Evolutionary conservation across 163 green algal genomes (phyloP).

Genomic region (Scenedesmus sp.): DNA sequence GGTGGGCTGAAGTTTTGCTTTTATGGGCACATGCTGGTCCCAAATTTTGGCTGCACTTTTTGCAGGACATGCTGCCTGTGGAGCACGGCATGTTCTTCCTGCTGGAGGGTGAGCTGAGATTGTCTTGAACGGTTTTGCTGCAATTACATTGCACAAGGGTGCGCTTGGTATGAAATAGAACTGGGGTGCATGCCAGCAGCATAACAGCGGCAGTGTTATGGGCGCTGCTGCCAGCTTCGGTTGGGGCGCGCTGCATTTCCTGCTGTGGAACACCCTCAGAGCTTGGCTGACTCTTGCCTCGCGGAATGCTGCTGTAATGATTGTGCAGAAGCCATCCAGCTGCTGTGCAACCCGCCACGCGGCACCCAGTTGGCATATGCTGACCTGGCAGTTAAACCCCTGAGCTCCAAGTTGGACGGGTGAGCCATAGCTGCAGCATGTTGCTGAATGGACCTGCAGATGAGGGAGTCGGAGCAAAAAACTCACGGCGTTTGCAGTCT

Average conservation of each 20-base stretch:
- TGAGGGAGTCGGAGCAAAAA: neutral
- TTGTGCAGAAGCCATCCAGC: constrained; percentile 15
- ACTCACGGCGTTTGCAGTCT: too few relatives aligned
- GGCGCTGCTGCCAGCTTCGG: too few relatives aligned
- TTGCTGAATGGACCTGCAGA: neutral
- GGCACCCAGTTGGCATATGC: constrained; percentile 34
- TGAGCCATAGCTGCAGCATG: neutral
- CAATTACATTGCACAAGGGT: neutral
- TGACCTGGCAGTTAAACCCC: neutral
- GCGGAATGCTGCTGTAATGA: neutral
- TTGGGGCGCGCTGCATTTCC: too few relatives aligned
- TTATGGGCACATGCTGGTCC: too few relatives aligned
- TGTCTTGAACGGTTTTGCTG: neutral
- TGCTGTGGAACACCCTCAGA: too few relatives aligned
- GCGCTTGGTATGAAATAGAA: too few relatives aligned
- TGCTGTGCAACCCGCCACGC: constrained; percentile 4
- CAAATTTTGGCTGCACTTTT: constrained; percentile 13
- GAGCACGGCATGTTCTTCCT: neutral
- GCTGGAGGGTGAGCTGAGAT: neutral
- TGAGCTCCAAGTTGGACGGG: constrained; percentile 13
- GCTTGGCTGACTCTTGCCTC: neutral
- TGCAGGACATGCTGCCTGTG: neutral
- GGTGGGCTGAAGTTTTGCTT: neutral
- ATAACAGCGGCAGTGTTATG: too few relatives aligned
- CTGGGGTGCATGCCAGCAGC: too few relatives aligned